Conservation (phyloP, 2,329 filamentous ascomycete genomes). For the Pseudopyricularia javanii region DNA sequence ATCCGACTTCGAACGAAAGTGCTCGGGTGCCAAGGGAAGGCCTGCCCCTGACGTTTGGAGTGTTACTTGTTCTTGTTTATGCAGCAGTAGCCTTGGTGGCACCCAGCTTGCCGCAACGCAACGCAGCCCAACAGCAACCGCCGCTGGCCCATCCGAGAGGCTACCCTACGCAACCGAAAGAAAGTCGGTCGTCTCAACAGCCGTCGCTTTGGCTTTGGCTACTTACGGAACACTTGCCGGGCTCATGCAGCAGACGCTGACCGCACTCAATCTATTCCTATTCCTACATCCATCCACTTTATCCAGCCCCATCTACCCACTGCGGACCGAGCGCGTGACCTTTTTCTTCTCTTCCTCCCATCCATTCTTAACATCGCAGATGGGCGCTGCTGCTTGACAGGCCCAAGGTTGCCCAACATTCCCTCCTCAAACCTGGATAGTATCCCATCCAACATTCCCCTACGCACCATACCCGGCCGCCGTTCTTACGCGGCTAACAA, state of each 20-base stretch:
- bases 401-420: constrained; percentile 74
- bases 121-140: not conserved
- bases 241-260: too few relatives aligned
- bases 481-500: constrained; percentile 12
- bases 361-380: constrained; percentile 25
- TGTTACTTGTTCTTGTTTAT: not conserved
- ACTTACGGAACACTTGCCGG: too few relatives aligned
- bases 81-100: not conserved
- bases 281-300: constrained; percentile 4
- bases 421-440: constrained; percentile 55
- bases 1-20: not conserved
- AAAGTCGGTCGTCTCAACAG: too few relatives aligned
- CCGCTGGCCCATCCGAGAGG: too few relatives aligned
- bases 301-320: constrained; percentile 4
- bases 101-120: not conserved
- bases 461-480: constrained; percentile 54
- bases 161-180: not conserved
- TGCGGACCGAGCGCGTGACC: not conserved
- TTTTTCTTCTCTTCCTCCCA: not conserved
- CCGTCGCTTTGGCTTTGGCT: too few relatives aligned
- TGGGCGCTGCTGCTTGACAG: constrained; percentile 67
- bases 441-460: constrained; percentile 74
- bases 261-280: not conserved
- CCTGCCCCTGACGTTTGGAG: not conserved
- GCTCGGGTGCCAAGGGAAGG: not conserved